A percentile compares a stretch with the other conserved stretches of the same genome.
These are phyloP conservation scores for Suillus discolor DNA, from an alignment of 768 basidiomycete species.

Conservation along the genomic window DNA sequence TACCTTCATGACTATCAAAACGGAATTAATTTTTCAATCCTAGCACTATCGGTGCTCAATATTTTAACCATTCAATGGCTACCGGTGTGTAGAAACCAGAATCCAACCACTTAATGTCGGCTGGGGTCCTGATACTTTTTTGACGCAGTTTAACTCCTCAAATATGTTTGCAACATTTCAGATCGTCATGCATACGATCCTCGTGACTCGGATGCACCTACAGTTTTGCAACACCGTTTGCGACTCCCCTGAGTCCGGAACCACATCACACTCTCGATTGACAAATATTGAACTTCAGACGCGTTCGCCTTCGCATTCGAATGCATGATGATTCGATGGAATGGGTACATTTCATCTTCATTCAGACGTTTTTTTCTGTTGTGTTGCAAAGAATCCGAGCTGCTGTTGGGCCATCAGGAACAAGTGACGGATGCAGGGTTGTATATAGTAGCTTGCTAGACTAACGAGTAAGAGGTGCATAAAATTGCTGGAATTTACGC, in stretches of 20 bases:
- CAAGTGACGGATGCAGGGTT: not conserved
- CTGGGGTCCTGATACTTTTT: not conserved
- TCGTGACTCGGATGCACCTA: slow-evolving; percentile 2
- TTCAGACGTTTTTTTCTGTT: not conserved
- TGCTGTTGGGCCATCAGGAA: not conserved
- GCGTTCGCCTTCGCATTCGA: not conserved
- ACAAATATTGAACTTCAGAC: not conserved
- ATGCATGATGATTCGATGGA: not conserved
- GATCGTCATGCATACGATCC: not conserved
- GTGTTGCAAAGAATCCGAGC: not conserved
- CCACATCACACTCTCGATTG: not conserved
- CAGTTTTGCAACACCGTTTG: not conserved
- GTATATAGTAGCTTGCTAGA: not conserved
- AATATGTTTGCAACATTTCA: not conserved
- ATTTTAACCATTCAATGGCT: not conserved
- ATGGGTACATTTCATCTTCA: not conserved
- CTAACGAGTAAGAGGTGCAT: not conserved
- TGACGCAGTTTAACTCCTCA: not conserved
- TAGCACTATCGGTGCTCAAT: not conserved
- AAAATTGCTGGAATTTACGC: not conserved
- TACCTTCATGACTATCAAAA: not conserved
- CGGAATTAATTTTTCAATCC: not conserved
- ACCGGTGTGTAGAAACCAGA: not conserved
- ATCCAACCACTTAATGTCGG: not conserved
- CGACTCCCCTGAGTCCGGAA: not conserved